These are phyloP conservation scores for Brassica napus DNA, from an alignment of 345 rosid species.

Conservation along the genomic window Da-Ae NC_063440.1:16621001-16621500, in stretches of 20 bases:
- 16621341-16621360: neutral
- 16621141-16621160: constrained; percentile 32
- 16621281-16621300: constrained; percentile 12
- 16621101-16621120: constrained; percentile 19
- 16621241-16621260: constrained; percentile 29
- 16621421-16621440: neutral
- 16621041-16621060: neutral
- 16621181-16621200: constrained; percentile 6
- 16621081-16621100: constrained; percentile 19
- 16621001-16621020: neutral
- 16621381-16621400: neutral
- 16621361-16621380: constrained; percentile 1
- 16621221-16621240: neutral
- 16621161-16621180: constrained; percentile 29
- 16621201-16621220: neutral
- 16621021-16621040: constrained; percentile 20
- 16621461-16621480: neutral
- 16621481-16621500: neutral
- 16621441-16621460: neutral
- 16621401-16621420: neutral
- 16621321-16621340: neutral
- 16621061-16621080: constrained; percentile 12
- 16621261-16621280: constrained; percentile 11
- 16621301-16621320: constrained; percentile 10
- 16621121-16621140: constrained; percentile 7